Evolutionary conservation across 2,329 filamentous ascomycete species (phyloP).

Genomic region (Phoma sp.): DNA sequence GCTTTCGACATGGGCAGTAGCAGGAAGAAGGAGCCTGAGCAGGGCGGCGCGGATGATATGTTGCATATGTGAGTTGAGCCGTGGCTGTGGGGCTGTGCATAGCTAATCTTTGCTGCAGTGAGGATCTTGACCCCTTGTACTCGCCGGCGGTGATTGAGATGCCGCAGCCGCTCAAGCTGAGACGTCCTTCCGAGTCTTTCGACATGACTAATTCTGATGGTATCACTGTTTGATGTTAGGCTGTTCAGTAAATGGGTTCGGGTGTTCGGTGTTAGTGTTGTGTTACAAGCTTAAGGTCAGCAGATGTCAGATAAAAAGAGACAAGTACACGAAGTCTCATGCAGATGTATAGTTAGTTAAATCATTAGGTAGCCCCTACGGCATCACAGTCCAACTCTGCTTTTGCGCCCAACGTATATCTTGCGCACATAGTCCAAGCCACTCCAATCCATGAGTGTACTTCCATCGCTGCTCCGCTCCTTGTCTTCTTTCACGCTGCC

Average conservation of each 20-base stretch:
- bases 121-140: slow-evolving; percentile 41
- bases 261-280: neutral
- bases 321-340: neutral
- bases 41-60: slow-evolving; percentile 22
- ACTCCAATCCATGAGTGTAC: slow-evolving; percentile 13
- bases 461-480: slow-evolving; percentile 7
- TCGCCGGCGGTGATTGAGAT: slow-evolving; percentile 28
- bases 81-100: neutral
- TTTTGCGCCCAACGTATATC: slow-evolving; percentile 11
- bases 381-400: slow-evolving; percentile 6
- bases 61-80: slow-evolving; percentile 35
- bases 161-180: slow-evolving; percentile 28
- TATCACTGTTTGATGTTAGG: neutral
- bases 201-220: slow-evolving; percentile 19
- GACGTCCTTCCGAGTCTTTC: slow-evolving; percentile 31
- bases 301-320: no score
- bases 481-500: neutral
- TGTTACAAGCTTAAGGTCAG: neutral
- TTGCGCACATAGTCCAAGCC: slow-evolving; percentile 15
- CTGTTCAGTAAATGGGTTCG: neutral
- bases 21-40: slow-evolving; percentile 18
- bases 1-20: slow-evolving; percentile 32
- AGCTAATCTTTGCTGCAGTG: slow-evolving; percentile 23
- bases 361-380: neutral
- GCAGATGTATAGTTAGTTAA: neutral